phyloP scores from a whole-genome alignment of 495 filamentous ascomycete species.

The Penicillium argentinense region DNA sequence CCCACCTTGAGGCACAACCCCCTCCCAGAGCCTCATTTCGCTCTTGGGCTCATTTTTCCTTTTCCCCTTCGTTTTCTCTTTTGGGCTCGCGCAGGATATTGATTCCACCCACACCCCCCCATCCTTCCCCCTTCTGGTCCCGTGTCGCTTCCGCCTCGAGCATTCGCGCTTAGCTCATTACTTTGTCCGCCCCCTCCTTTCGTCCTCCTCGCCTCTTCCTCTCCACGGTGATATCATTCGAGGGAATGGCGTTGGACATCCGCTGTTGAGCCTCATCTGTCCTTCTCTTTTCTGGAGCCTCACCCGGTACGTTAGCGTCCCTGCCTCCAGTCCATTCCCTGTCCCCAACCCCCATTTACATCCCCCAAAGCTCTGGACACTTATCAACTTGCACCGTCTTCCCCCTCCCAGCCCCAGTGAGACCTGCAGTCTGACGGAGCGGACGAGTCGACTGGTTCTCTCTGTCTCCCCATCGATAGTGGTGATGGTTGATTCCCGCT shows the following conservation, averaged over 20 bases:
- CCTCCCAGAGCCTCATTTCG: conserved; percentile 1
- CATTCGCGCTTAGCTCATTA: conserved; percentile 2
- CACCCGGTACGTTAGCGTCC: no score
- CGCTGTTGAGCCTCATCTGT: conserved; percentile 11
- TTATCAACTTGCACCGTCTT: no score
- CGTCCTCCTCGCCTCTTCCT: neutral
- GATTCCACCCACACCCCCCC: no score
- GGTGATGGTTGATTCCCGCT: no score
- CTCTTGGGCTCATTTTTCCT: conserved; percentile 1
- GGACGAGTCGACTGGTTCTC: no score
- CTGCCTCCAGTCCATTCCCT: neutral
- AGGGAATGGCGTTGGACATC: conserved; percentile 13
- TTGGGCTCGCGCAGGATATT: neutral
- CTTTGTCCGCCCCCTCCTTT: neutral
- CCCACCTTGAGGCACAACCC: neutral
- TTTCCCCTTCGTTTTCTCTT: conserved; percentile 4
- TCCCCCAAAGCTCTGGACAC: no score
- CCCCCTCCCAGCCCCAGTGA: no score
- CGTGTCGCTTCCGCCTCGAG: neutral
- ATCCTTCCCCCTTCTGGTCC: neutral
- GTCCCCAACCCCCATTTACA: neutral
- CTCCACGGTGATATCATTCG: conserved; percentile 5
- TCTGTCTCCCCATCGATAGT: no score
- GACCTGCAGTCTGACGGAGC: no score
- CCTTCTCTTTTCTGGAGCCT: no score